Conservation (phyloP, 225 moss, liverwort and hornwort genomes). For the Bryoerythrophyllum caledonicum region DNA sequence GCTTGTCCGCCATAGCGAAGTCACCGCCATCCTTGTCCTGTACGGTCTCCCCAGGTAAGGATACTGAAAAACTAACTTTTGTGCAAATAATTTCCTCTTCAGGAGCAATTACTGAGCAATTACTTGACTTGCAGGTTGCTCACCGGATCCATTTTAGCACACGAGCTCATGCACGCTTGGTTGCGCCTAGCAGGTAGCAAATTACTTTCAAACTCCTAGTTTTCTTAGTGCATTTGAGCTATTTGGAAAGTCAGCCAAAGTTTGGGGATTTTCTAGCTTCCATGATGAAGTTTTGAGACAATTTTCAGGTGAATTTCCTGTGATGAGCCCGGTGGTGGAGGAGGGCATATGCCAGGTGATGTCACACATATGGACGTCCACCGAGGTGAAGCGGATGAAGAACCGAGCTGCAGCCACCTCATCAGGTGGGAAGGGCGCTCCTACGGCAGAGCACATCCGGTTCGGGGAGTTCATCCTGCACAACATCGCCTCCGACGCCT, state of each 20-base stretch:
- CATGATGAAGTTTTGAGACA: no score
- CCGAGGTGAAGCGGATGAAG: constrained; percentile 36
- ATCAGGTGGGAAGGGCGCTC: constrained; percentile 1
- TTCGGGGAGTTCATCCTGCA: constrained; percentile 49
- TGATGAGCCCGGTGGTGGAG: constrained; percentile 46
- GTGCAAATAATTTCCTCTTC: not conserved
- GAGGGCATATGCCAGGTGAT: constrained; percentile 76
- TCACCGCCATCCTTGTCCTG: constrained; percentile 69
- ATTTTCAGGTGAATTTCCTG: constrained; percentile 32
- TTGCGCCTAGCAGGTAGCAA: constrained; percentile 50
- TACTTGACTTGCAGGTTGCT: constrained; percentile 50
- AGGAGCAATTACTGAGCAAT: not conserved
- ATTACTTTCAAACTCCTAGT: not conserved
- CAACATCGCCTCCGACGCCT: constrained; percentile 41
- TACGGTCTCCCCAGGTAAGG: constrained; percentile 63
- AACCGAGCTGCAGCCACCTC: not conserved
- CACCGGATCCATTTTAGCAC: constrained; percentile 75
- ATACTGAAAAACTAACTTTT: not conserved
- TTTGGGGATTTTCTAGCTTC: no score
- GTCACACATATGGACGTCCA: constrained; percentile 66
- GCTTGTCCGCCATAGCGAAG: constrained; percentile 48
- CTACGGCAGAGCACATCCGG: constrained; percentile 23
- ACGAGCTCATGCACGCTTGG: constrained; percentile 87
- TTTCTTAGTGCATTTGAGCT: no score
- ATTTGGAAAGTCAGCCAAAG: no score